Conservation (phyloP, 257 asterid genomes). For the Petunia axillaris region DNA sequence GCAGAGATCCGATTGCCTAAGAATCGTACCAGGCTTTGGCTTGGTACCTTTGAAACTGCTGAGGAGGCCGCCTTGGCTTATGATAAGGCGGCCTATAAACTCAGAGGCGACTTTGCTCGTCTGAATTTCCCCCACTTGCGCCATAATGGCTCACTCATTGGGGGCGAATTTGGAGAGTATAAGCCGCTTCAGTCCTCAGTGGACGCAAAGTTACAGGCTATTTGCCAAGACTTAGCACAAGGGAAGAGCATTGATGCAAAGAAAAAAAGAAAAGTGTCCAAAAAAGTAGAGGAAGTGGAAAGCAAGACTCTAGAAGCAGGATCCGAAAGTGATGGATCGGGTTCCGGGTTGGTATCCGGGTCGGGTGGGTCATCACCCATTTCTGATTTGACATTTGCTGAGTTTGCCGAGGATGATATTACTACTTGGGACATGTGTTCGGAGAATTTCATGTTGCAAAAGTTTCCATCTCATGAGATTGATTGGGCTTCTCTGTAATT, state of each 20-base stretch:
- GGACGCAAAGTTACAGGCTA: slow-evolving; percentile 77
- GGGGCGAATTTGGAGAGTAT: slow-evolving; percentile 81
- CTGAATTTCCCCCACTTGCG: slow-evolving; percentile 89
- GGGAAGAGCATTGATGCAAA: slow-evolving; percentile 69
- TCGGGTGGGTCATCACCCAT: slow-evolving; percentile 47
- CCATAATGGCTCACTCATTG: slow-evolving; percentile 69
- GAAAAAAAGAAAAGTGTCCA: slow-evolving; percentile 27
- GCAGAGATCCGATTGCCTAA: slow-evolving; percentile 37
- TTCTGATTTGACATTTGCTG: slow-evolving; percentile 48
- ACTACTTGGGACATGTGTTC: slow-evolving; percentile 53
- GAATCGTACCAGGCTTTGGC: slow-evolving; percentile 30
- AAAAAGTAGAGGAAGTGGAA: slow-evolving; percentile 27
- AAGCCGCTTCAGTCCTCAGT: slow-evolving; percentile 86
- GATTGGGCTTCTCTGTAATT: slow-evolving; percentile 55
- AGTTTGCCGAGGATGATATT: slow-evolving; percentile 42
- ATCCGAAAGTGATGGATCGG: slow-evolving; percentile 41
- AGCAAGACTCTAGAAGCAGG: slow-evolving; percentile 26
- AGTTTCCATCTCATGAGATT: slow-evolving; percentile 58
- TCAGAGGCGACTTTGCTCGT: slow-evolving; percentile 82
- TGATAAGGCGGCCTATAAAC: slow-evolving; percentile 69
- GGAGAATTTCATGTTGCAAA: slow-evolving; percentile 43
- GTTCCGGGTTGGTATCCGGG: slow-evolving; percentile 39
- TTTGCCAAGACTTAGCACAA: slow-evolving; percentile 72
- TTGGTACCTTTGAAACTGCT: slow-evolving; percentile 32
- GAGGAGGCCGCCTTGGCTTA: slow-evolving; percentile 34